Evolutionary conservation across 768 basidiomycete species (phyloP).

Genomic region (Termitomyces sp.): DNA sequence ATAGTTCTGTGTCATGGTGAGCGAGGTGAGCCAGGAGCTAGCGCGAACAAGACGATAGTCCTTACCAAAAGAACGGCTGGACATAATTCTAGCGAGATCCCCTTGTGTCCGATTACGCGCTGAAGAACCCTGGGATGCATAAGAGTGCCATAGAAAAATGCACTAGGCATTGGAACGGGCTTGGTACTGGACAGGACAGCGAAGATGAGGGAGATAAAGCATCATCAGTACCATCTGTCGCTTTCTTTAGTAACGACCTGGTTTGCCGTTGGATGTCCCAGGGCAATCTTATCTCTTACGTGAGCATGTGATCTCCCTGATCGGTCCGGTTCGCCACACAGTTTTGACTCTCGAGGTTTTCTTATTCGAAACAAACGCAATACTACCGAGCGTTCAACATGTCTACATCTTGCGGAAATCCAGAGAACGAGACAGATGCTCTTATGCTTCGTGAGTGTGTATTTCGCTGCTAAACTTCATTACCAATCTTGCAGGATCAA

Average conservation of each 20-base stretch:
- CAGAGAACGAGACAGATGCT: conserved; percentile 49
- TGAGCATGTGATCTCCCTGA: background rate
- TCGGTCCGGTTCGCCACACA: background rate
- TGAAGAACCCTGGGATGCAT: conserved; percentile 82
- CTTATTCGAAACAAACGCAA: too few relatives aligned
- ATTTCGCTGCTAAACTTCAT: background rate
- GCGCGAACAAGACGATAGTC: background rate
- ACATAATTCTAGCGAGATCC: conserved; percentile 56
- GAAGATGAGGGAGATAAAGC: background rate
- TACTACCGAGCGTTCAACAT: conserved; percentile 8
- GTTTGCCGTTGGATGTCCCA: background rate
- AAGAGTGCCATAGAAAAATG: conserved; percentile 89
- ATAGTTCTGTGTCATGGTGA: conserved; percentile 46
- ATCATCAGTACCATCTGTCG: background rate
- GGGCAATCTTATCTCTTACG: background rate
- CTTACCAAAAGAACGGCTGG: conserved; percentile 73
- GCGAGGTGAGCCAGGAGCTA: background rate
- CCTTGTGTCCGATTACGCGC: conserved; percentile 69
- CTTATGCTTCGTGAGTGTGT: conserved; percentile 60
- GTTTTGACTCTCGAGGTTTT: too few relatives aligned
- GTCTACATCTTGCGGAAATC: conserved; percentile 57
- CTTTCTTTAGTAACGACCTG: background rate
- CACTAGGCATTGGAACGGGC: conserved; percentile 18
- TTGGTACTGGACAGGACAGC: background rate
- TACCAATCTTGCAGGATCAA: conserved; percentile 5